Conservation (phyloP, 1,284 basidiomycete species). For the Amylostereum areolatum region DNA sequence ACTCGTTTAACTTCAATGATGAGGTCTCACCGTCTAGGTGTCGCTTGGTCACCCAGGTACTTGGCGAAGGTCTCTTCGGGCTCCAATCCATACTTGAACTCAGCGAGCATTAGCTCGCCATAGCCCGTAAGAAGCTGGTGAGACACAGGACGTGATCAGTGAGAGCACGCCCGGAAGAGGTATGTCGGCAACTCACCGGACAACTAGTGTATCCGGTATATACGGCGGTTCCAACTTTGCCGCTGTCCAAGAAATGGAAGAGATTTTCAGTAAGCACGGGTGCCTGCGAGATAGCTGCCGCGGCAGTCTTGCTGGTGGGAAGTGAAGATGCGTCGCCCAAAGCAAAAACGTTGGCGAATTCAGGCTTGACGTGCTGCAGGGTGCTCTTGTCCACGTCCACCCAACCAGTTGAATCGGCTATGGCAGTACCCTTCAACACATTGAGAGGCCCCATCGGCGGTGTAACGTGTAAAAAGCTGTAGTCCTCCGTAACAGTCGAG, state of each 20-base stretch:
- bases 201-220: constrained; percentile 88
- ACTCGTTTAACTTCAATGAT: constrained; percentile 2
- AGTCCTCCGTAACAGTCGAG: constrained; percentile 63
- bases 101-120: constrained; percentile 83
- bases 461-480: constrained; percentile 82
- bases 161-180: neutral
- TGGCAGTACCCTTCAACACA: constrained; percentile 73
- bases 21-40: constrained; percentile 47
- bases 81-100: constrained; percentile 83
- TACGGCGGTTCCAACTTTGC: constrained; percentile 56
- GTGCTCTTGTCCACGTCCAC: constrained; percentile 81
- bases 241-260: constrained; percentile 67
- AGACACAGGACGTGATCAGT: constrained; percentile 14
- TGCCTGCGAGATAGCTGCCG: constrained; percentile 87
- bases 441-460: constrained; percentile 90
- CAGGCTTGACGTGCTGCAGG: constrained; percentile 77
- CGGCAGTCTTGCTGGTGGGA: constrained; percentile 95
- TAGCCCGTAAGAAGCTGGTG: constrained; percentile 75
- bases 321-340: constrained; percentile 88
- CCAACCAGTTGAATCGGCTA: constrained; percentile 83
- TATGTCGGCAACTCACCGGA: constrained; percentile 44
- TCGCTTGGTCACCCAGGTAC: constrained; percentile 66
- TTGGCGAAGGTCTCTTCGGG: constrained; percentile 82
- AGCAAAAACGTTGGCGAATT: constrained; percentile 81
- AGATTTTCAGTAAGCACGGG: constrained; percentile 94